These are phyloP conservation scores for Trichosanthes cucumerina DNA, from an alignment of 306 rosid species.

Conservation along the genomic window DNA sequence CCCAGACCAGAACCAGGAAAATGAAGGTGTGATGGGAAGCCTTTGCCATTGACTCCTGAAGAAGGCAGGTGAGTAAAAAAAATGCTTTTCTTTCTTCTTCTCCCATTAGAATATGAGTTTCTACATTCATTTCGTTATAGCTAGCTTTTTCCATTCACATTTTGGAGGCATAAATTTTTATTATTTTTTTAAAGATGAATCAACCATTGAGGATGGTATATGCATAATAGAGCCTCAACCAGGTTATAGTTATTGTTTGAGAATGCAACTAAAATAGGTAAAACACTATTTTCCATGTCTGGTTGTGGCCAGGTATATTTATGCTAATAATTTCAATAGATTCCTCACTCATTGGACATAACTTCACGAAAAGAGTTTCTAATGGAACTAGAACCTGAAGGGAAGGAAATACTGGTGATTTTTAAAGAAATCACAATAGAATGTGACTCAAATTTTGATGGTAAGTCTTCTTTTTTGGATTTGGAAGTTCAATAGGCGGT, in stretches of 20 bases:
- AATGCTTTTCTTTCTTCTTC: neutral
- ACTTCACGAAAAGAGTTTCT: neutral
- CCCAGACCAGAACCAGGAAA: slow-evolving; percentile 83
- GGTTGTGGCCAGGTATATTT: neutral
- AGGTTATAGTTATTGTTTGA: neutral
- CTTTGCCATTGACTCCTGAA: neutral
- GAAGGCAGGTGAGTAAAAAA: neutral
- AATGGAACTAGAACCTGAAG: neutral
- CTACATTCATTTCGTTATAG: neutral
- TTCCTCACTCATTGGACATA: neutral
- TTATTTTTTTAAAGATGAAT: neutral
- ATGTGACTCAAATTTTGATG: neutral
- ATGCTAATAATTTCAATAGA: neutral
- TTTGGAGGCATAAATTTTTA: neutral
- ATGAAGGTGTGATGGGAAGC: slow-evolving; percentile 33
- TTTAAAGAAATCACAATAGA: neutral
- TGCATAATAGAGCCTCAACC: neutral
- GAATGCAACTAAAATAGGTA: neutral
- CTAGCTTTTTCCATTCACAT: neutral
- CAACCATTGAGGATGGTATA: neutral
- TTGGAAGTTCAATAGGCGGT: neutral
- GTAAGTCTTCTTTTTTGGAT: neutral
- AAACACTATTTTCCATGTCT: neutral
- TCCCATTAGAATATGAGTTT: neutral
- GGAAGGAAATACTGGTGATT: neutral